Conservation (phyloP, 805 yeast species). For the Candida caryicola region DNA sequence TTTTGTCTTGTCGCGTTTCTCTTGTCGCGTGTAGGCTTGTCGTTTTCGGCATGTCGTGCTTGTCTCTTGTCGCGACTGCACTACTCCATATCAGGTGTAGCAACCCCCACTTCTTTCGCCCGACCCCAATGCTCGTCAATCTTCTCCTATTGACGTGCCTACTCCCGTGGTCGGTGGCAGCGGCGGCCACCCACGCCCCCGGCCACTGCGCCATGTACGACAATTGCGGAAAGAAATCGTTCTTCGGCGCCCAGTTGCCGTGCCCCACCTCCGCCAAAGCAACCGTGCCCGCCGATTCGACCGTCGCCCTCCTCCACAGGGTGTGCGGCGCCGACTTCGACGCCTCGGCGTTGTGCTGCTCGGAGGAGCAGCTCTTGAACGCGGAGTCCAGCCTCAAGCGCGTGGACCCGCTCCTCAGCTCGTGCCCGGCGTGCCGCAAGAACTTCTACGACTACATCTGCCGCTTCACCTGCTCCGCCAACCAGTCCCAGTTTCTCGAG, state of each 20-base stretch:
- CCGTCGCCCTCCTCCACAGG: slow-evolving; percentile 44
- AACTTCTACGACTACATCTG: slow-evolving; percentile 85
- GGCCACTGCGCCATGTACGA: slow-evolving; percentile 59
- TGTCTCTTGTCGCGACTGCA: too few species aligned
- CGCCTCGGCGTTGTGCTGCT: slow-evolving; percentile 63
- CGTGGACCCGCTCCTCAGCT: slow-evolving; percentile 41
- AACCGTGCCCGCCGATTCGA: slow-evolving; percentile 42
- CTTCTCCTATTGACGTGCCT: background rate
- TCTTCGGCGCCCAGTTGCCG: slow-evolving; percentile 79
- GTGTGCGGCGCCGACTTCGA: slow-evolving; percentile 74
- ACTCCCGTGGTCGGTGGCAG: background rate
- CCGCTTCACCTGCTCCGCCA: slow-evolving; percentile 84
- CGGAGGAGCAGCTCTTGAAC: slow-evolving; percentile 54
- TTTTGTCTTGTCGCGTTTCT: too few species aligned
- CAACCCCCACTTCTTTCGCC: too few species aligned
- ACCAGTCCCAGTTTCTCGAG: slow-evolving; percentile 72
- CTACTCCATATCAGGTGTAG: too few species aligned
- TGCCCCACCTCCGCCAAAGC: slow-evolving; percentile 62
- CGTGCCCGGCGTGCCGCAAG: slow-evolving; percentile 85
- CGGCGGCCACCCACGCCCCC: slow-evolving; percentile 24
- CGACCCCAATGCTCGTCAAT: background rate
- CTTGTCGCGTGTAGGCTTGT: too few species aligned
- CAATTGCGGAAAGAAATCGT: slow-evolving; percentile 72
- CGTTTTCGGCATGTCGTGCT: too few species aligned
- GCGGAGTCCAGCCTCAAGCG: slow-evolving; percentile 45